Conservation (phyloP, 2,329 filamentous ascomycete species). For the Lasiodiplodia sp. region DNA sequence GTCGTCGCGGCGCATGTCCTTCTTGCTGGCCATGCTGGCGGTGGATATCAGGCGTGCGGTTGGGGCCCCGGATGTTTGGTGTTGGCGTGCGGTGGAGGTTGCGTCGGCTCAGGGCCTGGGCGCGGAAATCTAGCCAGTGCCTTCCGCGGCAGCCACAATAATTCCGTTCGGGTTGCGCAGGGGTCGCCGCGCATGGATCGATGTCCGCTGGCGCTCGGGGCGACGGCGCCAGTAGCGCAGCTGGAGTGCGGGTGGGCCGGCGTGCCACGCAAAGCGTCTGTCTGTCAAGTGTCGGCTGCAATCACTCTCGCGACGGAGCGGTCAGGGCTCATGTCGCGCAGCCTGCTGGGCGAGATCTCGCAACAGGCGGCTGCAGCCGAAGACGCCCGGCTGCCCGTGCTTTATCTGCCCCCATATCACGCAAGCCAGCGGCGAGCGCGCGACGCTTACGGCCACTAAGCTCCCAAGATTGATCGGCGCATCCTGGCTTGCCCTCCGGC, state of each 20-base stretch:
- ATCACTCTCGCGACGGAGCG: constrained; percentile 12
- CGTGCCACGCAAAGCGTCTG: constrained; percentile 11
- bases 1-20: constrained; percentile 78
- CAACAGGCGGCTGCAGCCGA: constrained; percentile 20
- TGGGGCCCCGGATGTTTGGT: constrained; percentile 31
- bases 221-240: constrained; percentile 1
- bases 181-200: constrained; percentile 7
- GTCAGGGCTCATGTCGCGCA: constrained; percentile 24
- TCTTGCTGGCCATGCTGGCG: constrained; percentile 68
- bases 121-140: constrained; percentile 20
- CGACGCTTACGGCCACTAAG: constrained; percentile 27
- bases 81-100: constrained; percentile 19
- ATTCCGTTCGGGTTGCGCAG: constrained; percentile 20
- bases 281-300: constrained; percentile 1
- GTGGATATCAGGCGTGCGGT: constrained; percentile 26
- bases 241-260: constrained; percentile 13
- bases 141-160: constrained; percentile 21
- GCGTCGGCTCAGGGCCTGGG: constrained; percentile 17
- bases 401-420: constrained; percentile 25
- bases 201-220: constrained; percentile 18
- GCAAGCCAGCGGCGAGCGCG: constrained; percentile 26
- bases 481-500: constrained; percentile 20
- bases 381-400: constrained; percentile 18
- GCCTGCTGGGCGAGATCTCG: constrained; percentile 16
- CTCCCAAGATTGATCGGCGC: constrained; percentile 23